Base-by-base conservation (phyloP, 352 stramenopile species). In the Phytophthora pistaciae region DNA sequence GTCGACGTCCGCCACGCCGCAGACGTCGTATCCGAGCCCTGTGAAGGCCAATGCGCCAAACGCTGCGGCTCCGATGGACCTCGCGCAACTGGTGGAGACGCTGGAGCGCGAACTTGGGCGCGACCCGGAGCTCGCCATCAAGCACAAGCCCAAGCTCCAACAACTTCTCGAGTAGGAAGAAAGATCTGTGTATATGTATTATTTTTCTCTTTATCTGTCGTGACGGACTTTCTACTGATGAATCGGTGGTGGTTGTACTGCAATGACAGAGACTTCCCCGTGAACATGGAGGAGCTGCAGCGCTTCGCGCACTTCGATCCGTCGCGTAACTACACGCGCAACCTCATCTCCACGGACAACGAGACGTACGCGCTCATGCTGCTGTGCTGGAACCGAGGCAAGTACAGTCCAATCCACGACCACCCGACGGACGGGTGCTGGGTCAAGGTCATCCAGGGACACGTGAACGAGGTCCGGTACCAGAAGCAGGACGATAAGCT, bases 281-380 rank as follows among this genome's bases (percentile, higher is more conserved):
- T 82, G 38, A 72, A 88, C 61, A 84, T 83, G 79, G 65, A 85
- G 38, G 87, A 94, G 64, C 70, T 92, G 40, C 60, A 84, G 64
- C 80, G 80, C 49, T 98, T 96, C 72, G 84, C 85, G 42, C 84
- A 92, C 58, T 96, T 96, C 59, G 90, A 98, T 59, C 29, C 77
- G 6, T 89, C 79, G 14, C 91, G 91, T 42, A 93, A 97, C 59
- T 98, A 98, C 77, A 98, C 94, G n/a, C 80, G 96, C 65, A 99
- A 99, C 75, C 80, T 98, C 49, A 93, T 99, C 60, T 90, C 93
- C 10, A 98, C 94, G 3, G 94, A 99, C 72, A 76, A 96, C 70
- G 78, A 96, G 80, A 95, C 83, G 11, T 99, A 97, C 72, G 96
- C 95, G n/a, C 86, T 98, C 49, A 88, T 99, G 68, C 68, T 99